These are phyloP conservation scores for Cordyceps cicadae DNA, from an alignment of 2,329 filamentous ascomycete genomes.

Conservation along the genomic window DNA sequence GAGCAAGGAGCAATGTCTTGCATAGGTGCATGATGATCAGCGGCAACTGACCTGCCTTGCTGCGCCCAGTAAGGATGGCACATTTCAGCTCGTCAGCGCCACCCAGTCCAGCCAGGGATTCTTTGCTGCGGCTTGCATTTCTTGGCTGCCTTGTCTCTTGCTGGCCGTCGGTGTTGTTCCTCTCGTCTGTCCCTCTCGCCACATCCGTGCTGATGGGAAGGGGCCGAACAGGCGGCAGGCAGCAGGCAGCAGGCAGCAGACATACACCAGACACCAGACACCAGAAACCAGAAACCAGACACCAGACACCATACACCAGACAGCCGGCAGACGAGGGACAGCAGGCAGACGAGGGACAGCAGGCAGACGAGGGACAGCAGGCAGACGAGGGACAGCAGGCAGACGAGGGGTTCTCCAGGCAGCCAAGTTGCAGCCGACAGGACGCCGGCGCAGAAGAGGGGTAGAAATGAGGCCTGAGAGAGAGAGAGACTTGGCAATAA, in stretches of 20 bases:
- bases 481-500: not conserved
- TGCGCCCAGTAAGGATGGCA: not conserved
- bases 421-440: too few relatives aligned
- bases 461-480: not conserved
- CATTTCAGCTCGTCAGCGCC: conserved; percentile 1
- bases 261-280: too few relatives aligned
- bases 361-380: too few relatives aligned
- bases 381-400: too few relatives aligned
- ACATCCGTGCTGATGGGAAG: not conserved
- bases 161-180: not conserved
- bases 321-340: too few relatives aligned
- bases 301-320: too few relatives aligned
- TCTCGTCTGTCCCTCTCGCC: not conserved
- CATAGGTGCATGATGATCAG: not conserved
- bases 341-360: too few relatives aligned
- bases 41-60: not conserved
- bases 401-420: too few relatives aligned
- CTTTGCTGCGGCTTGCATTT: not conserved
- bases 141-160: not conserved
- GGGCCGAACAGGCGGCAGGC: too few relatives aligned
- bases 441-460: not conserved
- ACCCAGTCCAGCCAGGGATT: not conserved
- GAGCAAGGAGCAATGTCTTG: not conserved
- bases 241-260: too few relatives aligned
- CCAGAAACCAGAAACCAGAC: too few relatives aligned